phyloP scores from a whole-genome alignment of 768 basidiomycete species.

The Mycena floridula region DNA sequence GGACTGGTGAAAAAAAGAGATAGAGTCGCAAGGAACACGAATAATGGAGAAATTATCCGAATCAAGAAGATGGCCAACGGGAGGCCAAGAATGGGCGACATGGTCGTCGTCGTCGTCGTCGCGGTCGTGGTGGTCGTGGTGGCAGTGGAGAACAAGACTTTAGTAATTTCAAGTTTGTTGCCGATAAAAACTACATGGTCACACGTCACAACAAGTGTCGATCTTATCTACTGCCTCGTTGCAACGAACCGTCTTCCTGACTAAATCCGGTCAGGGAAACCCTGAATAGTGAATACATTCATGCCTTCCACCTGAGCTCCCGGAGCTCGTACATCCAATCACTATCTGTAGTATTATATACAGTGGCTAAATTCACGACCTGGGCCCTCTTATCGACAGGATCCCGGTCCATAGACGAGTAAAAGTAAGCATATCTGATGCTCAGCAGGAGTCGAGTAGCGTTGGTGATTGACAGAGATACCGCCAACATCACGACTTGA shows the following conservation, averaged over 20 bases:
- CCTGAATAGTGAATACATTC: too few relatives aligned
- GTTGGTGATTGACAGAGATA: slow-evolving; percentile 22
- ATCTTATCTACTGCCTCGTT: too few relatives aligned
- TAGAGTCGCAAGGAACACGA: slow-evolving; percentile 56
- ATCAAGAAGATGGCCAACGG: slow-evolving; percentile 43
- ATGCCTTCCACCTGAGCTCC: slow-evolving; percentile 5
- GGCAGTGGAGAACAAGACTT: slow-evolving; percentile 10
- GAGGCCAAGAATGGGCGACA: slow-evolving; percentile 14
- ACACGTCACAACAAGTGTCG: too few relatives aligned
- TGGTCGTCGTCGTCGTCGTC: slow-evolving; percentile 23
- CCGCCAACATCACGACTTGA: slow-evolving; percentile 22
- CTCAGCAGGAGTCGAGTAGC: slow-evolving; percentile 24
- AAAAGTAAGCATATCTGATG: slow-evolving; percentile 23
- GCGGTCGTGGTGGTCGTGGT: slow-evolving; percentile 15
- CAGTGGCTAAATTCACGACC: not conserved
- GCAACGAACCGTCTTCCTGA: too few relatives aligned
- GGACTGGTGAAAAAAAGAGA: slow-evolving; percentile 52
- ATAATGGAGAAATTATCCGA: slow-evolving; percentile 61
- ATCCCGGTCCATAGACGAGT: not conserved
- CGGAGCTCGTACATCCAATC: slow-evolving; percentile 5
- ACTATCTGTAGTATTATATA: not conserved
- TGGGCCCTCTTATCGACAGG: not conserved
- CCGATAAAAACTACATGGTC: too few relatives aligned
- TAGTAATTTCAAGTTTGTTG: too few relatives aligned
- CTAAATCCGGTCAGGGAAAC: too few relatives aligned